Evolutionary conservation across 2,329 filamentous ascomycete genomes (phyloP).

Genomic region (Cercospora beticola): DNA sequence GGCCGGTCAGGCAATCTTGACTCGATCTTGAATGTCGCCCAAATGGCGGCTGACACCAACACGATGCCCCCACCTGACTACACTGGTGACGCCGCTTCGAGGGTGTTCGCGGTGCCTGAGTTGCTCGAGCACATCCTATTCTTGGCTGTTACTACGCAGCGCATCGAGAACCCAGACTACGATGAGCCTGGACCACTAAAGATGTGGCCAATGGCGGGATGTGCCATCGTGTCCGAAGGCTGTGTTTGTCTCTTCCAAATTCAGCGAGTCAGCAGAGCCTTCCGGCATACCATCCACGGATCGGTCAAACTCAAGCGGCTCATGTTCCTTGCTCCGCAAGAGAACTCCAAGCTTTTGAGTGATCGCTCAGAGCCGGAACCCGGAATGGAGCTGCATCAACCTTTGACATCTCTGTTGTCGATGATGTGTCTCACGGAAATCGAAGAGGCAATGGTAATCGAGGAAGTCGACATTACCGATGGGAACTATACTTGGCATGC

Average conservation of each 20-base stretch:
- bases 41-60: background rate
- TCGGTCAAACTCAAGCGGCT: conserved; percentile 2
- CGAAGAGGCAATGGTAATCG: too few species aligned
- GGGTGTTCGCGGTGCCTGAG: background rate
- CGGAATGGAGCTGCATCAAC: too few species aligned
- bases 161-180: background rate
- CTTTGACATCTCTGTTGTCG: too few species aligned
- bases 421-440: too few species aligned
- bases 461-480: too few species aligned
- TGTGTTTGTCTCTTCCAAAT: background rate
- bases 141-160: background rate
- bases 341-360: background rate
- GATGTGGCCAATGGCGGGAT: background rate
- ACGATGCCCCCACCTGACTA: background rate
- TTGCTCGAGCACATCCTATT: conserved; percentile 4
- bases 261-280: background rate
- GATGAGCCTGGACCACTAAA: background rate
- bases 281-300: background rate
- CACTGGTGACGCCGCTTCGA: background rate
- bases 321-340: background rate
- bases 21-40: too few species aligned
- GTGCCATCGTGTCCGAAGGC: background rate
- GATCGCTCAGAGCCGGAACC: background rate
- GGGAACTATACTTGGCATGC: too few species aligned
- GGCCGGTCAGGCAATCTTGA: too few species aligned